Evolutionary conservation across 176 grass and related monocot genomes (phyloP).

Genomic region (Avena atlantica): DNA sequence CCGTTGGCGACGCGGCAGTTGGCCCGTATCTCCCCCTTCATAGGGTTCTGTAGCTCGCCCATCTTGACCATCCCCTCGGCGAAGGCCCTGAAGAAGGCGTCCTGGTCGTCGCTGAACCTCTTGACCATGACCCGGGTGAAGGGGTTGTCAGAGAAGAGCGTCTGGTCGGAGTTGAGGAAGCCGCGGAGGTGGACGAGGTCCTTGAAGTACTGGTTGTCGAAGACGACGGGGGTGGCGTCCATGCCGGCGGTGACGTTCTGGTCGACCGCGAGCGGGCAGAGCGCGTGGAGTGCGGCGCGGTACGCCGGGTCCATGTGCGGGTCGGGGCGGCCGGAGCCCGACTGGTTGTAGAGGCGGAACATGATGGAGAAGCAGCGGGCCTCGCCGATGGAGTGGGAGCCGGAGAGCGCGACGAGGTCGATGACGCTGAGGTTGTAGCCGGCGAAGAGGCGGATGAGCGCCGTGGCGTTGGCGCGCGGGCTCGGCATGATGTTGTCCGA

Average conservation of each 20-base stretch:
- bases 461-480: slow-evolving; percentile 70
- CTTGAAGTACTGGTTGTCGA: slow-evolving; percentile 97
- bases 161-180: slow-evolving; percentile 95
- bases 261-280: slow-evolving; percentile 66
- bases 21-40: slow-evolving; percentile 75
- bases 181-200: slow-evolving; percentile 80
- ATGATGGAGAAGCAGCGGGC: slow-evolving; percentile 92
- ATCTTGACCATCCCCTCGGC: slow-evolving; percentile 83
- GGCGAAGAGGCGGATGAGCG: slow-evolving; percentile 72
- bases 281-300: slow-evolving; percentile 54
- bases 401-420: slow-evolving; percentile 89
- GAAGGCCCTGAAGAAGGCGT: slow-evolving; percentile 81
- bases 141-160: slow-evolving; percentile 76
- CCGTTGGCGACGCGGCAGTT: slow-evolving; percentile 81
- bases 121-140: slow-evolving; percentile 48
- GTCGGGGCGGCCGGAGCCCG: slow-evolving; percentile 76
- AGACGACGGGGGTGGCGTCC: slow-evolving; percentile 72
- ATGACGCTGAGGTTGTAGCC: slow-evolving; percentile 67
- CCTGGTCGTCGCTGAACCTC: slow-evolving; percentile 60
- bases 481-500: slow-evolving; percentile 82
- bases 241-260: slow-evolving; percentile 69
- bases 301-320: slow-evolving; percentile 76
- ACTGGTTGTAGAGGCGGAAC: slow-evolving; percentile 97
- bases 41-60: slow-evolving; percentile 80
- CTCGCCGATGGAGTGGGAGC: slow-evolving; percentile 84